Conservation (phyloP, 768 basidiomycete species). For the Lepiota brunneoincarnata region DNA sequence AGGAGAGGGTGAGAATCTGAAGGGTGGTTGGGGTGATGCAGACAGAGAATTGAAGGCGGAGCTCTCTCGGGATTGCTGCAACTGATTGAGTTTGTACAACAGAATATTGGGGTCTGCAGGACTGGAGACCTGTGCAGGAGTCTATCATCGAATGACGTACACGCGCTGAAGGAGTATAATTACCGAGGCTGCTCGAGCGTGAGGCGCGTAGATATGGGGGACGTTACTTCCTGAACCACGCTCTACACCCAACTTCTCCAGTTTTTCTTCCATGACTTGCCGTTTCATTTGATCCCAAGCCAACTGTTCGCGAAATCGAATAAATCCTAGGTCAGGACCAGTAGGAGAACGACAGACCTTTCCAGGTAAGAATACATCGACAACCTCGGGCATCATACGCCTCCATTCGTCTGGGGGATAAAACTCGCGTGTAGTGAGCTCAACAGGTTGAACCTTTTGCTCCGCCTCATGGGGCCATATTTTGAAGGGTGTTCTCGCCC, state of each 20-base stretch:
- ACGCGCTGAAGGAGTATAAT: conserved; percentile 32
- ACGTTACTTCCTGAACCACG: conserved; percentile 52
- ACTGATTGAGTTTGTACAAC: conserved; percentile 79
- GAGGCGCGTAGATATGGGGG: conserved; percentile 68
- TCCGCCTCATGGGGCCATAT: conserved; percentile 18
- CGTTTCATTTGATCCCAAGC: conserved; percentile 76
- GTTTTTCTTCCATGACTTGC: conserved; percentile 74
- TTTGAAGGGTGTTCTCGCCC: conserved; percentile 61
- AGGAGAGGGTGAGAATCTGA: conserved; percentile 51
- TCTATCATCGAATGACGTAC: conserved; percentile 9
- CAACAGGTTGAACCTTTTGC: conserved; percentile 21
- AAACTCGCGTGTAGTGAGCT: conserved; percentile 43
- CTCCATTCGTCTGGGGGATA: conserved; percentile 70
- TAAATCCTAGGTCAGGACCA: conserved; percentile 13
- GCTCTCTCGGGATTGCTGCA: conserved; percentile 67
- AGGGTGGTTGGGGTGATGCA: conserved; percentile 59
- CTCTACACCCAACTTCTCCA: conserved; percentile 79
- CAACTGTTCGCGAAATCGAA: conserved; percentile 35
- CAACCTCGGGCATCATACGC: conserved; percentile 52
- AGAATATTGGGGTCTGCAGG: conserved; percentile 84
- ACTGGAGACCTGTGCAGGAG: conserved; percentile 69
- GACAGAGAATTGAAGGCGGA: conserved; percentile 52
- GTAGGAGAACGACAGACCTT: conserved; percentile 44
- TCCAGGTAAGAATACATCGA: conserved; percentile 83
- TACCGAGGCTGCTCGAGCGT: conserved; percentile 83